phyloP scores from a whole-genome alignment of 768 basidiomycete species.

The Mycena indigotica region DNA sequence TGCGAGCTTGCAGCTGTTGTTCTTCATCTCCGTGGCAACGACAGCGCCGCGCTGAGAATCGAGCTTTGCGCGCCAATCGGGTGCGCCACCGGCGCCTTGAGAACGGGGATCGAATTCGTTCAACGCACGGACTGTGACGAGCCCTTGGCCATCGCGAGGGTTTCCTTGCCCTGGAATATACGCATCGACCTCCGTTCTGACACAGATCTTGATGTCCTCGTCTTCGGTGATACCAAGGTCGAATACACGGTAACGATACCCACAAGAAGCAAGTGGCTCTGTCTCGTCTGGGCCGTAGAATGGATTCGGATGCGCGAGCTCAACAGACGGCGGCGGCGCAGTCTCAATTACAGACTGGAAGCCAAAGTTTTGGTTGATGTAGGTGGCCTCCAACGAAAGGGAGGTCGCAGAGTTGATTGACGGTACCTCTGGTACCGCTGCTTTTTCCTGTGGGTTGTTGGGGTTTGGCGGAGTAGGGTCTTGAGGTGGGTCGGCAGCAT shows the following conservation, averaged over 20 bases:
- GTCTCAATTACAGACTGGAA: constrained; percentile 91
- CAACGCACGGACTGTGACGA: constrained; percentile 90
- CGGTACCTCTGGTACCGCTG: constrained; percentile 63
- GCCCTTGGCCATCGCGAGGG: constrained; percentile 68
- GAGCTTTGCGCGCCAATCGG: constrained; percentile 98
- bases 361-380: constrained; percentile 98
- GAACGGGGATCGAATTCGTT: constrained; percentile 96
- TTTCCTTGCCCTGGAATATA: constrained; percentile 66
- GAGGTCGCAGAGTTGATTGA: constrained; percentile 93
- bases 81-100: constrained; percentile 88
- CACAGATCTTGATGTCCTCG: constrained; percentile 87
- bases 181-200: constrained; percentile 96
- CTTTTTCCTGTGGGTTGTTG: constrained; percentile 73
- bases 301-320: constrained; percentile 88
- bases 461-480: constrained; percentile 79
- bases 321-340: constrained; percentile 59
- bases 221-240: constrained; percentile 90
- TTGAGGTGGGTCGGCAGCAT: constrained; percentile 90
- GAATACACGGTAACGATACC: constrained; percentile 94
- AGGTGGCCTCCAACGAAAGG: constrained; percentile 94
- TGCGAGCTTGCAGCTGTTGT: constrained; percentile 96
- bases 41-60: constrained; percentile 97
- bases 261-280: constrained; percentile 93
- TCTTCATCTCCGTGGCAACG: constrained; percentile 99
- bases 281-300: constrained; percentile 95